These are phyloP conservation scores for Cyberlindnera amylophila DNA, from an alignment of 805 yeast genomes.

Conservation along the genomic window DNA sequence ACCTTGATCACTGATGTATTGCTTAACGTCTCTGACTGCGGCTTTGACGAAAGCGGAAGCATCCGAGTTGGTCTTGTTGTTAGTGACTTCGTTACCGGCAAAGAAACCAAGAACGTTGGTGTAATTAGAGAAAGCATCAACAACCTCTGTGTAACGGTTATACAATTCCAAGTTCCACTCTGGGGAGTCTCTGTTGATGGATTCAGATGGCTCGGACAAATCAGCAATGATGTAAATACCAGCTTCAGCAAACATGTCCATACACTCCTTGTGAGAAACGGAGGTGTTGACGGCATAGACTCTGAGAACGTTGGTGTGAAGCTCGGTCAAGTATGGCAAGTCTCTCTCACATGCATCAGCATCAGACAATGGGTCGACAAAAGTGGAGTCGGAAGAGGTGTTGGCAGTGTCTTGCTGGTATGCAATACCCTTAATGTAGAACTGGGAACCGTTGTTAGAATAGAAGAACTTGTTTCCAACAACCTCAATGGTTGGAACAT, in stretches of 20 bases:
- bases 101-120: slow-evolving; percentile 80
- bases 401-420: slow-evolving; percentile 65
- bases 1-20: slow-evolving; percentile 58
- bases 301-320: slow-evolving; percentile 65
- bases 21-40: slow-evolving; percentile 77
- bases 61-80: slow-evolving; percentile 65
- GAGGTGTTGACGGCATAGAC: slow-evolving; percentile 74
- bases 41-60: slow-evolving; percentile 89
- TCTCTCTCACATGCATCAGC: slow-evolving; percentile 63
- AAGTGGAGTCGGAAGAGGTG: slow-evolving; percentile 30
- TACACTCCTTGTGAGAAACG: slow-evolving; percentile 64
- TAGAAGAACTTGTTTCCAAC: slow-evolving; percentile 69
- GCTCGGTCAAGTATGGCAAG: slow-evolving; percentile 56
- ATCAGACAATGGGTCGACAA: slow-evolving; percentile 68
- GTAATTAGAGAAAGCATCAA: slow-evolving; percentile 69
- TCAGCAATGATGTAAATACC: slow-evolving; percentile 86
- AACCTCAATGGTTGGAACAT: slow-evolving; percentile 50
- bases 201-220: slow-evolving; percentile 67
- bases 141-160: slow-evolving; percentile 68
- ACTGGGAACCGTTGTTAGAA: slow-evolving; percentile 66
- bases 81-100: slow-evolving; percentile 89
- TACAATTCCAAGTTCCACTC: slow-evolving; percentile 64
- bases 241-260: slow-evolving; percentile 64
- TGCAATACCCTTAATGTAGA: slow-evolving; percentile 72
- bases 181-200: slow-evolving; percentile 70